Base-by-base conservation (phyloP, 371 early-diverging fungal genomes). In the Capillidium rhysosporum region DNA sequence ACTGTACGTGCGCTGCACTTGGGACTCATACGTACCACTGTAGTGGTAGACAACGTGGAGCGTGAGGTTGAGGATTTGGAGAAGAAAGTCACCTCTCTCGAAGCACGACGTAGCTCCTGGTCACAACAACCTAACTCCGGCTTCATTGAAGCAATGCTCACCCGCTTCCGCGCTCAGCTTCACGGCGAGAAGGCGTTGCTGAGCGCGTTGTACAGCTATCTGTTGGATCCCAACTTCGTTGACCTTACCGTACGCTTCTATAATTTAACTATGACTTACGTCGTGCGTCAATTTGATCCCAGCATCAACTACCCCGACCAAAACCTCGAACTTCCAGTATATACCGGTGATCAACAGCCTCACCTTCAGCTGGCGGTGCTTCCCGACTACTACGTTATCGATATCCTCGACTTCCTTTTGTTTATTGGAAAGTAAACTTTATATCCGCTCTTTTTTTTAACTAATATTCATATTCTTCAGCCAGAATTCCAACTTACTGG, bases 361-460 rank as follows among this genome's bases (percentile, higher is more conserved):
- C 74, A 79, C 0, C 63, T 69, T 5, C 53, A 55, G 10, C 89
- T 88, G 72, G 68, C 79, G 1, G 80, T 80, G 67, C 69, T 93
- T 4, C 97, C 97, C 12, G 93, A 97, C 63, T 93, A 83, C 68
- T 76, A 93, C 30, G 61, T 95, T 34, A 92, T 92, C 62, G 94
- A 95, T 60, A 70, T 85, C 40, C 72, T 81, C 24, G 83, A 82
- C 48, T 73, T 82, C 25, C 76, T 79, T 40, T 66, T 82, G 28
- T 83, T 78, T 53, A 54, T 72, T 21, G 66, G 76, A 39, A 73
- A 69, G 63, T 76, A 71, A 59, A 61, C 65, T 54, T 21, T 29
- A 39, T 34, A 7, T 34, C 21, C 10, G 24, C 9, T 49, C 0
- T 34, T 21, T 40, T 20, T 20, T n/a, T 20, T 30, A 29, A 49